A percentile compares a stretch with the other conserved stretches of the same genome.
Conservation (phyloP, 1,284 basidiomycete genomes). For the Pholiota adiposa region DNA sequence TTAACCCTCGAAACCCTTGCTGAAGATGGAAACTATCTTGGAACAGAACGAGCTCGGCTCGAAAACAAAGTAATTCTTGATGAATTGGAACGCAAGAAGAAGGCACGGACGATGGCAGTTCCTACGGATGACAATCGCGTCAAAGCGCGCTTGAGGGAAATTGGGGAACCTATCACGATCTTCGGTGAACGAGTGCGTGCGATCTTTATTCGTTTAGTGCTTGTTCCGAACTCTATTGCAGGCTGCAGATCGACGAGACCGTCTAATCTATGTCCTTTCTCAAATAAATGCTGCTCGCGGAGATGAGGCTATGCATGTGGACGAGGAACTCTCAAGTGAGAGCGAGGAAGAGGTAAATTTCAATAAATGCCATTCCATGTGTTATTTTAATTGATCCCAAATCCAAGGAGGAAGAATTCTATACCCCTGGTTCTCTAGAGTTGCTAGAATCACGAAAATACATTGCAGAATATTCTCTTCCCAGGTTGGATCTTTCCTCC, state of each 20-base stretch:
- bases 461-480: constrained; percentile 91
- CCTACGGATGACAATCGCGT: constrained; percentile 97
- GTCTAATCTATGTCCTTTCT: constrained; percentile 90
- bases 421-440: constrained; percentile 88
- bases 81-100: constrained; percentile 95
- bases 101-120: constrained; percentile 91
- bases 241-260: constrained; percentile 90
- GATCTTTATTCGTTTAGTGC: neutral
- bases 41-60: constrained; percentile 69
- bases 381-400: neutral
- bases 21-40: constrained; percentile 76
- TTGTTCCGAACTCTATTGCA: constrained; percentile 36
- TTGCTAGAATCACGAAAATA: constrained; percentile 83
- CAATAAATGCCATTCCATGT: neutral
- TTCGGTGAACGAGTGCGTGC: constrained; percentile 92
- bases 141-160: constrained; percentile 85
- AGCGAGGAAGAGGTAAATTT: constrained; percentile 77
- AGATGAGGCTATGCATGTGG: constrained; percentile 72
- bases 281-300: constrained; percentile 86
- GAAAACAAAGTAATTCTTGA: constrained; percentile 86
- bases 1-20: constrained; percentile 73
- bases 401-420: constrained; percentile 89
- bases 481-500: constrained; percentile 79
- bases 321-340: constrained; percentile 68
- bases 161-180: constrained; percentile 95